phyloP scores from a whole-genome alignment of 768 basidiomycete species.

The Daedaleopsis sinensis region DNA sequence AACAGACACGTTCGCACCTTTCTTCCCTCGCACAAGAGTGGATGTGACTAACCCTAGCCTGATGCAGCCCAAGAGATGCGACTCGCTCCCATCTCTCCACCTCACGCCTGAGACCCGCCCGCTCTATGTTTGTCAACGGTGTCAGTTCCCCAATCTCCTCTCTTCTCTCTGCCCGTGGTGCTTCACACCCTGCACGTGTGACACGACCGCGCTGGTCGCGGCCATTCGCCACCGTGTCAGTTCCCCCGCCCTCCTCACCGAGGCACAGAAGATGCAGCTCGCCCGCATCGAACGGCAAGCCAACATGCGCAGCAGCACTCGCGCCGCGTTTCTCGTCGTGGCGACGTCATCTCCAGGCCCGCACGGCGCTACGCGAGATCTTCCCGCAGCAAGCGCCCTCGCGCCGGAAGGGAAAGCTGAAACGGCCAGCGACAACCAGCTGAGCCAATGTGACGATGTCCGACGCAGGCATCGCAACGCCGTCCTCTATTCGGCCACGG shows the following conservation, averaged over 20 bases:
- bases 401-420: neutral
- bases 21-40: neutral
- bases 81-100: conserved; percentile 28
- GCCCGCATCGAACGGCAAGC: conserved; percentile 16
- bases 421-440: neutral
- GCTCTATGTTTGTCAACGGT: conserved; percentile 25
- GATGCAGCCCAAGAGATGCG: conserved; percentile 27
- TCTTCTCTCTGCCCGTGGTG: conserved; percentile 30
- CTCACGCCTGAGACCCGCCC: conserved; percentile 26
- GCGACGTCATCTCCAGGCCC: conserved; percentile 3
- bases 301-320: neutral
- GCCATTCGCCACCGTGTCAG: conserved; percentile 24
- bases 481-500: conserved; percentile 20
- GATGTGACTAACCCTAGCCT: neutral
- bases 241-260: conserved; percentile 29
- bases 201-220: conserved; percentile 10
- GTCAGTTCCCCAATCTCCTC: conserved; percentile 24
- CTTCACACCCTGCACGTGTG: conserved; percentile 11
- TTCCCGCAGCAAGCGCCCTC: neutral
- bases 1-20: conserved; percentile 17
- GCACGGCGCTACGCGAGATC: conserved; percentile 1
- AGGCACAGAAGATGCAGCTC: conserved; percentile 32
- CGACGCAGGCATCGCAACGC: conserved; percentile 24
- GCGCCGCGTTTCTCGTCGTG: neutral
- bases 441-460: conserved; percentile 6